Evolutionary conservation across 345 rosid species (phyloP).

Genomic region (Murraya koenigii): DNA sequence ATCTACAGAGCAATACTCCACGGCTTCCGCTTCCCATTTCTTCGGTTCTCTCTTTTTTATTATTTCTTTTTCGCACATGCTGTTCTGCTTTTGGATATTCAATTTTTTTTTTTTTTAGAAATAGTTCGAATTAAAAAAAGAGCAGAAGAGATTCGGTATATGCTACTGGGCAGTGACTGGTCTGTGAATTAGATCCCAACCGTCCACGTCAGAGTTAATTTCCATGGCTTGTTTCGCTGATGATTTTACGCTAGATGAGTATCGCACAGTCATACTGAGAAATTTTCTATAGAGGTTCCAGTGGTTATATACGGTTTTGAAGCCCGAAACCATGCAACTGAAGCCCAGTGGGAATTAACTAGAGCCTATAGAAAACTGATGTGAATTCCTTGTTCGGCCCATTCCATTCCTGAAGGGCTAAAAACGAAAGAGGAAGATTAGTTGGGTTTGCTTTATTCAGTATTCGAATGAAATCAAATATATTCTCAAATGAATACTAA

Average conservation of each 20-base stretch:
- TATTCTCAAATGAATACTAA: no score
- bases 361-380: no score
- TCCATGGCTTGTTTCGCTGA: not conserved
- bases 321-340: no score
- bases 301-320: no score
- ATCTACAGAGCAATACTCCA: conserved; percentile 36
- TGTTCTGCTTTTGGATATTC: not conserved
- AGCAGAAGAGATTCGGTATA: not conserved
- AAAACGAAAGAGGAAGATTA: no score
- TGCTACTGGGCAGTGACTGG: not conserved
- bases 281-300: not conserved
- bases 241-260: not conserved
- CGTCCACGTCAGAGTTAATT: not conserved
- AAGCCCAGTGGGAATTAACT: no score
- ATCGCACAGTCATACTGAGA: not conserved
- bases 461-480: no score
- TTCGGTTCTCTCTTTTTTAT: not conserved
- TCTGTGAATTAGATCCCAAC: not conserved
- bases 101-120: not conserved
- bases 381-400: no score
- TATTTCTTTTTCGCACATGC: not conserved
- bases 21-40: conserved; percentile 52
- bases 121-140: not conserved
- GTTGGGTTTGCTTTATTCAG: no score
- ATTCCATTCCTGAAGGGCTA: no score